Base-by-base conservation (phyloP, 257 asterid genomes). In the Avicennia marina region DNA sequence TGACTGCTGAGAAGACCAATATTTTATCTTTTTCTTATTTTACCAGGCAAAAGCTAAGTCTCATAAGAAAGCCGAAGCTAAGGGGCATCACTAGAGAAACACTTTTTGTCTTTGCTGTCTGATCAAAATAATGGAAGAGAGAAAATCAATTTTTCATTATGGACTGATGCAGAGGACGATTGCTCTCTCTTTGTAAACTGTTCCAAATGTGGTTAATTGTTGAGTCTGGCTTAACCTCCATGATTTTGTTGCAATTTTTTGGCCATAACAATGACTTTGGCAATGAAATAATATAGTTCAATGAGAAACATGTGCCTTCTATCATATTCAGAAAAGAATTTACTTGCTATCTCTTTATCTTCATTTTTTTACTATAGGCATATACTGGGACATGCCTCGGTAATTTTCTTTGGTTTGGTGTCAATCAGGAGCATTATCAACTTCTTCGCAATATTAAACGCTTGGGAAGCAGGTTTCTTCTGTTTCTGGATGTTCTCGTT, bases 41-140 rank as follows among this genome's bases (percentile, higher is more conserved):
- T 42, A 40, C 34, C 80, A 78, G 79, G 80, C 75, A 1, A 74
- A 79, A 65, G 85, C 81, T 59, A 87, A 87, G 80, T 82, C 90
- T 43, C 89, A 74, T 11, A 71, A 78, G 87, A 82, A 84, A 60
- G 83, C 81, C 49, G 90, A 79, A 70, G 90, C 89, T 29, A 73
- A 75, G 64, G 82, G 56, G 20, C 95, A 81, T 59, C 96, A 87
- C 67, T 87, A 69, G 74, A 41, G 62, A 62, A 53, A 7, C 3
- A 29, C 3, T 7, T 29, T 29, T 29, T 29, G 7, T 29, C 33
- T 29, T 29, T 29, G 7, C 33, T 16, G 36, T 59, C 48, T 4
- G 54, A 73, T 49, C 70, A 64, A 54, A 79, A 83, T 77, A 83
- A 79, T 78, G 32, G 26, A 45, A 51, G 66, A 58, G 56, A 8